These are phyloP conservation scores for Cystoderma amianthinum DNA, from an alignment of 768 basidiomycete genomes.

Conservation along the genomic window DNA sequence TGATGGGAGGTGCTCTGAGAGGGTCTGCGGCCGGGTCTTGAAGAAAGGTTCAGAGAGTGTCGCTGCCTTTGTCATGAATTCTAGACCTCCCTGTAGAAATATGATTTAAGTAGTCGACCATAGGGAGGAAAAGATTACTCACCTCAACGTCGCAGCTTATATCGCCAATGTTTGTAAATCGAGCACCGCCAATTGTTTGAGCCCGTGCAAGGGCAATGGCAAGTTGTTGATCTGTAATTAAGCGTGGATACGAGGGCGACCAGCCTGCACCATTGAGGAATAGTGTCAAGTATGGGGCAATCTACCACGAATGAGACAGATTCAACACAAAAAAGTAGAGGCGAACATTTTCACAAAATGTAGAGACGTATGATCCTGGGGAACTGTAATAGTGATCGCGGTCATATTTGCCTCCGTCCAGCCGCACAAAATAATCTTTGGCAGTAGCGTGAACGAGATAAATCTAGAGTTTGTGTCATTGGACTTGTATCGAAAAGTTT, in stretches of 20 bases:
- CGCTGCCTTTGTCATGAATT: conserved; percentile 72
- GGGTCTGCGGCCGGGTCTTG: conserved; percentile 32
- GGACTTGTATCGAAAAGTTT: too few relatives aligned
- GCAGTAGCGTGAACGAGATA: conserved; percentile 72
- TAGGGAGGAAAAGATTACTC: conserved; percentile 8
- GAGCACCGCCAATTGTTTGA: conserved; percentile 38
- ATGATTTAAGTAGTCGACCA: background rate
- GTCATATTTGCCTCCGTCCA: conserved; percentile 49
- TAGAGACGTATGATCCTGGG: conserved; percentile 58
- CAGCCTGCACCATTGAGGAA: conserved; percentile 87
- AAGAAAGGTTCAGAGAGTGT: conserved; percentile 77
- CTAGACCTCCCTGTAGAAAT: conserved; percentile 64
- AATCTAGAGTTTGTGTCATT: too few relatives aligned
- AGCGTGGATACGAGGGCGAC: conserved; percentile 68
- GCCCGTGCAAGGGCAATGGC: conserved; percentile 40
- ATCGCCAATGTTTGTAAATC: conserved; percentile 75
- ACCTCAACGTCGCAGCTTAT: conserved; percentile 87
- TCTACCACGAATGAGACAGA: conserved; percentile 27
- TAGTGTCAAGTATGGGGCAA: conserved; percentile 81
- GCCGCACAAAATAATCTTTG: conserved; percentile 59
- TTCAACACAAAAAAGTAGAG: conserved; percentile 1
- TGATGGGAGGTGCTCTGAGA: conserved; percentile 40
- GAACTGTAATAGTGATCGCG: conserved; percentile 69
- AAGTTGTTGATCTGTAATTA: conserved; percentile 68
- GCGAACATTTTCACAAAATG: conserved; percentile 60